These are phyloP conservation scores for Cutaneotrichosporon cutaneum DNA, from an alignment of 1,284 basidiomycete genomes.

Conservation along the genomic window DNA sequence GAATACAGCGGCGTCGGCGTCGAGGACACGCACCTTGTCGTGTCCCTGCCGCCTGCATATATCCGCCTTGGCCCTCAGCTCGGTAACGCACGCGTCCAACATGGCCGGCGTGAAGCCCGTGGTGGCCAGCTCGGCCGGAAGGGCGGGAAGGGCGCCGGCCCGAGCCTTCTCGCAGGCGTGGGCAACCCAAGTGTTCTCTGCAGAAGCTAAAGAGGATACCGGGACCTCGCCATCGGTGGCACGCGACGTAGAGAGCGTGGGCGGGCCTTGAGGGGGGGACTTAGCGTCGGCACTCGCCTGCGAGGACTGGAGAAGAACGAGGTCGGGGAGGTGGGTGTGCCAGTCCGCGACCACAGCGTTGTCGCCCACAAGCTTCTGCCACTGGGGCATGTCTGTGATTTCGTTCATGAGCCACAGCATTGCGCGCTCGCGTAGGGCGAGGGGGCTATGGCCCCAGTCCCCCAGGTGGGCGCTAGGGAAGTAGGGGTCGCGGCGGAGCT, in stretches of 20 bases:
- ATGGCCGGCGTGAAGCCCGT: constrained; percentile 16
- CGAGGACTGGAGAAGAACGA: no score
- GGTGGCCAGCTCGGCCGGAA: background rate
- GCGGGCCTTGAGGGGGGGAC: constrained; percentile 1
- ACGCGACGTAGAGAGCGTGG: no score
- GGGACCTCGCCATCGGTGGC: no score
- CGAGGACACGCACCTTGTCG: constrained; percentile 7
- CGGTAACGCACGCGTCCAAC: constrained; percentile 14
- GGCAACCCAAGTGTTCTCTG: no score
- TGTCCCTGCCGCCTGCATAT: constrained; percentile 5
- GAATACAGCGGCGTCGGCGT: constrained; percentile 9
- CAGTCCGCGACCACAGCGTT: constrained; percentile 18
- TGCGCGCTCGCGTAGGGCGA: constrained; percentile 16
- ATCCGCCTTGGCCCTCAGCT: constrained; percentile 19
- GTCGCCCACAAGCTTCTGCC: constrained; percentile 16
- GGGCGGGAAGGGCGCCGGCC: no score
- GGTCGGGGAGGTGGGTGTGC: background rate
- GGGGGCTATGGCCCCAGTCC: no score
- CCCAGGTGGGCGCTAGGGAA: no score
- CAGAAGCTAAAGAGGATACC: no score
- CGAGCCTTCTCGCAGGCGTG: no score
- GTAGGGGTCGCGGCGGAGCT: no score
- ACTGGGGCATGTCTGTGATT: constrained; percentile 19
- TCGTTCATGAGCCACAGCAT: constrained; percentile 18
- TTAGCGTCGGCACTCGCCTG: background rate